phyloP scores from a whole-genome alignment of 495 filamentous ascomycete genomes.

The Tuber calosporum region DNA sequence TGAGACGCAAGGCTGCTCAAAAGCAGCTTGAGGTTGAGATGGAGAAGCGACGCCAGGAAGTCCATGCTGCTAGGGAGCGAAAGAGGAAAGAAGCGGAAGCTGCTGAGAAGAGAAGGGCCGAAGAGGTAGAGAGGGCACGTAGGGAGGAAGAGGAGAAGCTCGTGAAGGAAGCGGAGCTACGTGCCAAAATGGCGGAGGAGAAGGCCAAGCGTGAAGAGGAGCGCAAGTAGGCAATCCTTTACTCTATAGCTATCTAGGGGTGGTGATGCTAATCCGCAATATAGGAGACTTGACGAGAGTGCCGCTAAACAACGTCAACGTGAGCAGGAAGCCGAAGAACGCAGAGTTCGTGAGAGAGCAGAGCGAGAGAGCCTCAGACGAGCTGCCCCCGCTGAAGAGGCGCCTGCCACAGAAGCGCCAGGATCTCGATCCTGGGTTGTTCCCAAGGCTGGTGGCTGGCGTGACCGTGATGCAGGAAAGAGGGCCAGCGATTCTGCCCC shows the following conservation, averaged over 20 bases:
- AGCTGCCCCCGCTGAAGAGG: constrained; percentile 13
- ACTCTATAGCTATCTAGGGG: constrained; percentile 7
- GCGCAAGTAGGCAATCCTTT: constrained; percentile 54
- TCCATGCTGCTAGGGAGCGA: constrained; percentile 54
- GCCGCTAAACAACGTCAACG: constrained; percentile 59
- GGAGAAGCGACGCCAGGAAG: constrained; percentile 74
- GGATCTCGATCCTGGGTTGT: constrained; percentile 22
- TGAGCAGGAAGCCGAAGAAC: constrained; percentile 62
- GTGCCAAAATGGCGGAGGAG: constrained; percentile 57
- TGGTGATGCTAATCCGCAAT: constrained; percentile 29
- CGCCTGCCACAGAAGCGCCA: constrained; percentile 17
- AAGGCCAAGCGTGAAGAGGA: constrained; percentile 80
- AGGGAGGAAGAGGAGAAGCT: constrained; percentile 76
- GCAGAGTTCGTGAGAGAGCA: constrained; percentile 48
- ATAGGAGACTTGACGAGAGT: constrained; percentile 58
- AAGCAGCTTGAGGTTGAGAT: constrained; percentile 84
- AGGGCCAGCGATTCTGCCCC: constrained; percentile 24
- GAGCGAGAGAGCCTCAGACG: constrained; percentile 36
- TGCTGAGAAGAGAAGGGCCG: constrained; percentile 60
- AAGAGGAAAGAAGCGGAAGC: constrained; percentile 71
- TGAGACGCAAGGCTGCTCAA: constrained; percentile 78
- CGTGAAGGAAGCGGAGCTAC: constrained; percentile 61
- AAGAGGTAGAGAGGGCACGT: constrained; percentile 75
- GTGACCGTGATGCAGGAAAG: constrained; percentile 37
- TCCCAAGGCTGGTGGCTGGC: constrained; percentile 25